phyloP scores from a whole-genome alignment of 768 basidiomycete species.

The Pleurotus sapidus region DNA sequence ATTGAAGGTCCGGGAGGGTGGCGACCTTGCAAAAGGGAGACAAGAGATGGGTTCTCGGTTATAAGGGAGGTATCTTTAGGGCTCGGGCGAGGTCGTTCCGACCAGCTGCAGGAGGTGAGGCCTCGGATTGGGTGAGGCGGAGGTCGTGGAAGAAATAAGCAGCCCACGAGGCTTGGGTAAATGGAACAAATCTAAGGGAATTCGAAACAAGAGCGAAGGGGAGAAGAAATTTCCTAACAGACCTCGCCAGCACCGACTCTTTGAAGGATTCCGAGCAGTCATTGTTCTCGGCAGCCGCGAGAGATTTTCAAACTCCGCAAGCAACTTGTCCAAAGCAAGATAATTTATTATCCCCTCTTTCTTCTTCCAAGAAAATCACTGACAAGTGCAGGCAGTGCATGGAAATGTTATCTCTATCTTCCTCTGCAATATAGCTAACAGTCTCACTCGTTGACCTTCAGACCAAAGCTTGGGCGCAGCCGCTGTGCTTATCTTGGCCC shows the following conservation, averaged over 20 bases:
- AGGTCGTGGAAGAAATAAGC: not conserved
- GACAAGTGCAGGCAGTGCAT: not conserved
- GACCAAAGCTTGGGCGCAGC: not conserved
- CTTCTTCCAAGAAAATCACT: not conserved
- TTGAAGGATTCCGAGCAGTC: constrained; percentile 1
- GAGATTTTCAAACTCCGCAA: not conserved
- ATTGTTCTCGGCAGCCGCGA: constrained; percentile 1
- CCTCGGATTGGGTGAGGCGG: constrained; percentile 10
- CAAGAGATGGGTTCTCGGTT: constrained; percentile 9
- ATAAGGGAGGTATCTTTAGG: constrained; percentile 16
- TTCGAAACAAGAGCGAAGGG: not conserved
- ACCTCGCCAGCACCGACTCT: not conserved
- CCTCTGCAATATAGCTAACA: not conserved
- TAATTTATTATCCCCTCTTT: not conserved
- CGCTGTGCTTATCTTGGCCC: not conserved
- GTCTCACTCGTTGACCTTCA: not conserved
- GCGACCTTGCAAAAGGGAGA: constrained; percentile 11
- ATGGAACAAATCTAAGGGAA: not conserved
- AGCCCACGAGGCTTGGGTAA: not conserved
- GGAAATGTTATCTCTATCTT: not conserved
- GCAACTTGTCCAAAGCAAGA: not conserved
- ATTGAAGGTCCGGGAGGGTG: constrained; percentile 15
- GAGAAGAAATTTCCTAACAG: not conserved
- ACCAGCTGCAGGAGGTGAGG: constrained; percentile 20
- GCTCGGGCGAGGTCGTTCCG: constrained; percentile 13